These are phyloP conservation scores for Beauveria bassiana DNA, from an alignment of 2,329 filamentous ascomycete genomes.

Conservation along the genomic window DNA sequence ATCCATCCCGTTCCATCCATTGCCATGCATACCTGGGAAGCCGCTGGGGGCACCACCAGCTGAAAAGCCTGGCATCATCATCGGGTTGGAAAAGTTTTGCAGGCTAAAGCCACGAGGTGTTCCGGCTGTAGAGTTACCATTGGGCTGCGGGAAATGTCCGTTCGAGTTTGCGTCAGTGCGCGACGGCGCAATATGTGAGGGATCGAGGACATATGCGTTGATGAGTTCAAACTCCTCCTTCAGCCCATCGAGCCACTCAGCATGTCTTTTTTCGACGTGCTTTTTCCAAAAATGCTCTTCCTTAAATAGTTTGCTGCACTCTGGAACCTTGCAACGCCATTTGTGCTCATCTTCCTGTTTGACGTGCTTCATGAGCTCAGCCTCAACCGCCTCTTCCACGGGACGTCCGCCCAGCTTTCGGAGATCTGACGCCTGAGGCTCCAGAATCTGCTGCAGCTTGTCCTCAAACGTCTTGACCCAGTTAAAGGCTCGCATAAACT, in stretches of 20 bases:
- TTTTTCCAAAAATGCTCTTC: conserved; percentile 96
- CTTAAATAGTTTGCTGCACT: conserved; percentile 95
- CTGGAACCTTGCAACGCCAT: conserved; percentile 91
- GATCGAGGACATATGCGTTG: conserved; percentile 90
- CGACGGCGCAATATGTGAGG: conserved; percentile 87
- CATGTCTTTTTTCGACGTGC: conserved; percentile 92
- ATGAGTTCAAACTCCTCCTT: conserved; percentile 85
- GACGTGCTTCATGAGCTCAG: conserved; percentile 79
- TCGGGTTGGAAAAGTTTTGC: conserved; percentile 57
- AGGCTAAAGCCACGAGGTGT: conserved; percentile 91
- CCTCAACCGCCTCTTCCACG: conserved; percentile 75
- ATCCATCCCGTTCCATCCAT: conserved; percentile 42
- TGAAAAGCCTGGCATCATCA: conserved; percentile 55
- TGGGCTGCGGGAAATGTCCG: conserved; percentile 81
- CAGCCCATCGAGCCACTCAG: conserved; percentile 75
- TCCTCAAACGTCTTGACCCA: conserved; percentile 99
- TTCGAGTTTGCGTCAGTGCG: conserved; percentile 92
- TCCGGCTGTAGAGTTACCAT: conserved; percentile 67
- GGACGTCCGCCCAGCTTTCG: conserved; percentile 86
- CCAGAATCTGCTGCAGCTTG: conserved; percentile 85
- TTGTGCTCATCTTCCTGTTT: conserved; percentile 98
- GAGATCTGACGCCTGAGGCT: conserved; percentile 80
- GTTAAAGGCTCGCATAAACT: conserved; percentile 90
- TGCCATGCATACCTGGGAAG: conserved; percentile 43
- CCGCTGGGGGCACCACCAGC: conserved; percentile 44